These are phyloP conservation scores for Nelumbo lutea DNA, from an alignment of 164 flowering plant species.

Conservation along the genomic window DNA sequence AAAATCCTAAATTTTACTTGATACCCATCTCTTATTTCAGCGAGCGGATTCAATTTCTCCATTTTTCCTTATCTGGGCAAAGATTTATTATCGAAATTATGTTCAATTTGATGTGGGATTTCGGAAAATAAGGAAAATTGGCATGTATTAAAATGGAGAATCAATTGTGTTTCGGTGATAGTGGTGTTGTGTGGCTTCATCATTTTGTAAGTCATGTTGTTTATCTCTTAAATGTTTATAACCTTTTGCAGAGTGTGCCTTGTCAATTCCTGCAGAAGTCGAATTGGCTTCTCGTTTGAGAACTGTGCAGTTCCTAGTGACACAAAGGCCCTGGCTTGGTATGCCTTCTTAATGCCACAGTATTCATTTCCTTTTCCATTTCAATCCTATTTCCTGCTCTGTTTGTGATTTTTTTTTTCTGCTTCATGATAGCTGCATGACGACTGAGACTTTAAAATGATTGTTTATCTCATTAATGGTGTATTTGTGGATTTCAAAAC, in stretches of 20 bases:
- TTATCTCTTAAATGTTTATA: neutral
- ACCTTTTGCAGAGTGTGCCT: slow-evolving; percentile 39
- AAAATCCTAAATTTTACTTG: neutral
- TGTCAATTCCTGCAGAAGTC: slow-evolving; percentile 43
- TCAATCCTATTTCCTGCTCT: neutral
- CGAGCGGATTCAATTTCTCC: neutral
- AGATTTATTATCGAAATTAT: neutral
- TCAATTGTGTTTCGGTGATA: neutral
- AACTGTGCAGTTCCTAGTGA: slow-evolving; percentile 45
- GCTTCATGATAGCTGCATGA: neutral
- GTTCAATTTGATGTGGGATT: slow-evolving; percentile 1
- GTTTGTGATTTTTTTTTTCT: neutral
- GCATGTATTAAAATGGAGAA: neutral
- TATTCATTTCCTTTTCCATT: neutral
- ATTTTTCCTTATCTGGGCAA: neutral
- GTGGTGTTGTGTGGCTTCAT: neutral
- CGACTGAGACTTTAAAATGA: neutral
- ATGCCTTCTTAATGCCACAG: slow-evolving; percentile 8
- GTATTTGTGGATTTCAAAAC: neutral
- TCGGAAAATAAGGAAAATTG: neutral
- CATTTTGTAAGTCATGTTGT: neutral
- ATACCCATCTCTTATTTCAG: neutral
- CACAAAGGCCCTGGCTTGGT: slow-evolving; percentile 92
- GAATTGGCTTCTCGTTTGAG: slow-evolving; percentile 46
- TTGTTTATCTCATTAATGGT: neutral